Evolutionary conservation across 768 basidiomycete species (phyloP).

Genomic region (Leccinellum luteum): DNA sequence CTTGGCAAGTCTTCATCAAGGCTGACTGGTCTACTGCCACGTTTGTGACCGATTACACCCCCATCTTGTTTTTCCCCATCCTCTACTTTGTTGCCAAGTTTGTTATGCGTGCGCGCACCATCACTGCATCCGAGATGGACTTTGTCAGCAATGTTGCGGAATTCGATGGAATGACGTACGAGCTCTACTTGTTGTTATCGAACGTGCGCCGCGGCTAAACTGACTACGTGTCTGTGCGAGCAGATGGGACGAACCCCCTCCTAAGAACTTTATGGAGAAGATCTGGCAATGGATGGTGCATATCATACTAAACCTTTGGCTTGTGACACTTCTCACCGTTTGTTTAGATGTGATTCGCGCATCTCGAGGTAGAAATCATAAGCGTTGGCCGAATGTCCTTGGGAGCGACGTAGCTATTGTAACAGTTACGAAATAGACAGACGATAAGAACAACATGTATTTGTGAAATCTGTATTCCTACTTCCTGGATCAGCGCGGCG

Average conservation of each 20-base stretch:
- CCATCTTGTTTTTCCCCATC: conserved; percentile 44
- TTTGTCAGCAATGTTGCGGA: conserved; percentile 25
- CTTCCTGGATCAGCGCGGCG: conserved; percentile 40
- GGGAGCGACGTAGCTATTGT: conserved; percentile 17
- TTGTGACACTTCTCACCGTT: neutral
- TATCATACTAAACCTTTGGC: neutral
- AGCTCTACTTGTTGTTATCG: neutral
- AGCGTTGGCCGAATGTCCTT: conserved; percentile 39
- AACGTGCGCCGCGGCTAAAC: neutral
- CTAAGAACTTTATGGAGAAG: conserved; percentile 24
- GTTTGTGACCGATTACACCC: conserved; percentile 44
- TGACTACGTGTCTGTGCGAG: neutral
- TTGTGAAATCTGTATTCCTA: conserved; percentile 65
- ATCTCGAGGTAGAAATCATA: neutral
- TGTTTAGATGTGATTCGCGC: conserved; percentile 7
- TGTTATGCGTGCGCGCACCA: conserved; percentile 4
- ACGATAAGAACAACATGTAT: conserved; percentile 32
- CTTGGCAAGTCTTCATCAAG: conserved; percentile 40
- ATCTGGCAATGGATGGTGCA: conserved; percentile 30
- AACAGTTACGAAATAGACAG: neutral
- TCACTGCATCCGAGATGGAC: conserved; percentile 23
- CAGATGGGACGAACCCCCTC: conserved; percentile 28
- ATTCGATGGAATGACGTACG: conserved; percentile 28
- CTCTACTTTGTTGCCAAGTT: conserved; percentile 37
- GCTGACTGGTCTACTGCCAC: conserved; percentile 36